Conservation (phyloP, 176 grass and related monocot genomes). For the Saccharum officinarum region DNA sequence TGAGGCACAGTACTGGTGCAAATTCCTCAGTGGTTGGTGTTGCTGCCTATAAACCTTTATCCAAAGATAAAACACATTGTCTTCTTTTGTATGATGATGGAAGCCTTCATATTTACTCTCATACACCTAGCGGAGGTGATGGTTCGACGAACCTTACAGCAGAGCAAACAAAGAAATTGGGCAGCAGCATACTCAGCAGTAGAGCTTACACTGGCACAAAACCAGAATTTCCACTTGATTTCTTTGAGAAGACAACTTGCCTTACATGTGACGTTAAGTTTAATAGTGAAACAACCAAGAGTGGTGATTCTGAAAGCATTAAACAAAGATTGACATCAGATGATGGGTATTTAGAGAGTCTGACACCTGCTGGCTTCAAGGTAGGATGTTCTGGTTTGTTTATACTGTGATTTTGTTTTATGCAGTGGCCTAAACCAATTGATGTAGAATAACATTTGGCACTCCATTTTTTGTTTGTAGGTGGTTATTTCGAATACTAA, state of each 20-base stretch:
- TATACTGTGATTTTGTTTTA: conserved; percentile 20
- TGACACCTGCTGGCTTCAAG: conserved; percentile 81
- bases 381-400: conserved; percentile 45
- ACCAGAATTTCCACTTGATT: conserved; percentile 91
- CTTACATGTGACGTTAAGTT: conserved; percentile 86
- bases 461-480: conserved; percentile 54
- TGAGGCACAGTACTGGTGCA: conserved; percentile 65
- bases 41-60: conserved; percentile 95
- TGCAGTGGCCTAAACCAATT: conserved; percentile 5
- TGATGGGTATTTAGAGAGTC: conserved; percentile 84
- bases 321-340: conserved; percentile 85
- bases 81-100: conserved; percentile 98
- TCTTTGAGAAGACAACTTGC: conserved; percentile 89
- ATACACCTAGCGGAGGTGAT: conserved; percentile 64
- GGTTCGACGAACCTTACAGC: conserved; percentile 42
- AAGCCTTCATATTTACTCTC: conserved; percentile 90
- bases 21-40: conserved; percentile 81
- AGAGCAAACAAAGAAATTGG: conserved; percentile 93
- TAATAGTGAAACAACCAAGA: conserved; percentile 77
- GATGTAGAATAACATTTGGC: conserved; percentile 25
- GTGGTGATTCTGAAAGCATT: conserved; percentile 85
- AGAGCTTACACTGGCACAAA: conserved; percentile 71
- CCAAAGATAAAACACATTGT: conserved; percentile 94
- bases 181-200: conserved; percentile 71
- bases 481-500: conserved; percentile 82